These are phyloP conservation scores for Lanmaoa rubissima DNA, from an alignment of 768 basidiomycete genomes.

Conservation along the genomic window DNA sequence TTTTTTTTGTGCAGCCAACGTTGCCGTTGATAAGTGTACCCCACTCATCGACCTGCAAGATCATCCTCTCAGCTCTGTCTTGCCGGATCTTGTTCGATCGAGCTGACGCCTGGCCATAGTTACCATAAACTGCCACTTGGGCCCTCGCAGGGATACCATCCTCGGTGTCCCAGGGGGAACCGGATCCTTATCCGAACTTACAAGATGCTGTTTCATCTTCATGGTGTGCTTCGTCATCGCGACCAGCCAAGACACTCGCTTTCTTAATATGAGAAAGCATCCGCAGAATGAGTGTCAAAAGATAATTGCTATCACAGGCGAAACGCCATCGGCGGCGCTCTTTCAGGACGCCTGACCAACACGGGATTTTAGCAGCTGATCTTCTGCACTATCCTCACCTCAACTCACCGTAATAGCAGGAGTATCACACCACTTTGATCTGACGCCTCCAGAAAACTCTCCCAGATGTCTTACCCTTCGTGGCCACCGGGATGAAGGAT, in stretches of 20 bases:
- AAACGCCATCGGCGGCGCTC: neutral
- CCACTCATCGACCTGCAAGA: neutral
- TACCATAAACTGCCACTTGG: too few species aligned
- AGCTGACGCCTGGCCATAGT: neutral
- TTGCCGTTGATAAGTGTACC: neutral
- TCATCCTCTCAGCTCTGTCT: neutral
- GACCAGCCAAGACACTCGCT: neutral
- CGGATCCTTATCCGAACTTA: neutral
- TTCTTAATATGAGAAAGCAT: neutral
- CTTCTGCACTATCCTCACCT: neutral
- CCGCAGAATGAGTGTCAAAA: neutral
- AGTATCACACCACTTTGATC: neutral
- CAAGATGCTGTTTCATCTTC: neutral
- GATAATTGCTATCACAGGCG: neutral
- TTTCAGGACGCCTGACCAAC: neutral
- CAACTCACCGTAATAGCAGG: neutral
- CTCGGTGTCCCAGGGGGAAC: neutral
- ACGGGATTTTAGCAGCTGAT: neutral
- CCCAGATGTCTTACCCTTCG: too few species aligned
- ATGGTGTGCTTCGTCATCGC: slow-evolving; percentile 7
- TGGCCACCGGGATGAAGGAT: neutral
- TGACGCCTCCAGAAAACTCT: neutral
- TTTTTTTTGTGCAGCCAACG: neutral
- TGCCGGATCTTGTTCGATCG: neutral
- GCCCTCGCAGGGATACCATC: too few species aligned